Conservation (phyloP, 1,139 yeast species). For the Yamadazyma atmosphaerica region DNA sequence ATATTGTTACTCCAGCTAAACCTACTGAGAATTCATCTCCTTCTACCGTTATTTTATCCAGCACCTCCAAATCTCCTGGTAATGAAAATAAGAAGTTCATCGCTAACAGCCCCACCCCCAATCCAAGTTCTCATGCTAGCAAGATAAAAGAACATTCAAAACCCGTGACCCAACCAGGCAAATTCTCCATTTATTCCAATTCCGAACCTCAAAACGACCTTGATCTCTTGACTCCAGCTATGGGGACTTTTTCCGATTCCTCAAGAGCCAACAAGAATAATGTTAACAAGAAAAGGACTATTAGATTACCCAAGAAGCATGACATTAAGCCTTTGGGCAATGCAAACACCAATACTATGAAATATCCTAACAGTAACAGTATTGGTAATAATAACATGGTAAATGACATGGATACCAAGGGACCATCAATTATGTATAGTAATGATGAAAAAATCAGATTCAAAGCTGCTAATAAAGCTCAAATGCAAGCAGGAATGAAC, state of each 20-base stretch:
- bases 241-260: slow-evolving; percentile 46
- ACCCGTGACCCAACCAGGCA: neutral
- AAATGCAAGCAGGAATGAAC: slow-evolving; percentile 48
- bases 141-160: neutral
- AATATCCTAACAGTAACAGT: neutral
- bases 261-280: slow-evolving; percentile 12
- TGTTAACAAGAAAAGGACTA: slow-evolving; percentile 17
- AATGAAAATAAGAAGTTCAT: slow-evolving; percentile 7
- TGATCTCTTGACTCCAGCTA: slow-evolving; percentile 27
- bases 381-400: neutral
- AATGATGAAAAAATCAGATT: slow-evolving; percentile 15
- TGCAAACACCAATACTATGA: slow-evolving; percentile 2
- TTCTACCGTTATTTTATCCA: slow-evolving; percentile 33
- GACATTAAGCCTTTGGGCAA: slow-evolving; percentile 10
- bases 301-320: slow-evolving; percentile 39
- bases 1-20: slow-evolving; percentile 28
- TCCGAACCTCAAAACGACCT: neutral
- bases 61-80: slow-evolving; percentile 17
- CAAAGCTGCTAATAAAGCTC: slow-evolving; percentile 24
- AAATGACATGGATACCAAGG: neutral
- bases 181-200: slow-evolving; percentile 2
- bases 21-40: slow-evolving; percentile 28
- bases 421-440: neutral
- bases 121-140: slow-evolving; percentile 20
- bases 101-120: slow-evolving; percentile 47